phyloP scores from a whole-genome alignment of 768 basidiomycete species.

The Artomyces pyxidatus region DNA sequence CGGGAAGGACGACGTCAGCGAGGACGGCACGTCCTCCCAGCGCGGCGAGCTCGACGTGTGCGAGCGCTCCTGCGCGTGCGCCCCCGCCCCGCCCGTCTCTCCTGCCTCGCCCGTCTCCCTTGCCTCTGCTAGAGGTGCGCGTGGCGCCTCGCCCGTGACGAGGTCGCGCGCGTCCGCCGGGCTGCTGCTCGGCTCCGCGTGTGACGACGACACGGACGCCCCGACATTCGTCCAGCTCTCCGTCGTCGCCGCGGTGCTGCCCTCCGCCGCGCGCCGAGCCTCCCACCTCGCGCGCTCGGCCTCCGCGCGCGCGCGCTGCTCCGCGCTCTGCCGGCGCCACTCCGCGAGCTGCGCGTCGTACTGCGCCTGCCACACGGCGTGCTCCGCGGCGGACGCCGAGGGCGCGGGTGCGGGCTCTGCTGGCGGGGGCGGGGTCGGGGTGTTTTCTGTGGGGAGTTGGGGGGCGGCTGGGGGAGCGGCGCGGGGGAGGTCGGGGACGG shows the following conservation, averaged over 20 bases:
- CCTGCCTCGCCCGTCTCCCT: background rate
- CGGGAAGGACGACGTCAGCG: constrained; percentile 53
- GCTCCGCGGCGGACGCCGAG: constrained; percentile 15
- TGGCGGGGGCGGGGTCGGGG: background rate
- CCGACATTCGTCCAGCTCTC: constrained; percentile 25
- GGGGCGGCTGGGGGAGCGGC: constrained; percentile 1
- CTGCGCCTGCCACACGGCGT: constrained; percentile 55
- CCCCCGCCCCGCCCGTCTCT: background rate
- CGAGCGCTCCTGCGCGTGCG: constrained; percentile 4
- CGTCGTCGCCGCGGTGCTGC: constrained; percentile 12
- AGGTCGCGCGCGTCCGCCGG: constrained; percentile 34
- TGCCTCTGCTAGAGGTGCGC: constrained; percentile 6
- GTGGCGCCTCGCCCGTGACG: constrained; percentile 28
- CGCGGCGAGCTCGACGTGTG: constrained; percentile 26
- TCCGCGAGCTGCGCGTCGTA: constrained; percentile 60
- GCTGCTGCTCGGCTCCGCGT: constrained; percentile 18
- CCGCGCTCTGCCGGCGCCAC: constrained; percentile 70
- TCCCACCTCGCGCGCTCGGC: constrained; percentile 68
- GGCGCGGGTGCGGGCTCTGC: constrained; percentile 4
- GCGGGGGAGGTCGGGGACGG: constrained; percentile 8
- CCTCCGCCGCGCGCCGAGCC: constrained; percentile 49
- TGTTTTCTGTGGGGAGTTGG: background rate
- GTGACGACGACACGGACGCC: constrained; percentile 22
- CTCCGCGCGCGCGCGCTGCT: constrained; percentile 69
- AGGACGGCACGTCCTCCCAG: constrained; percentile 62